These are phyloP conservation scores for Mortierella sp. DNA, from an alignment of 371 early-diverging fungal genomes.

Conservation along the genomic window DNA sequence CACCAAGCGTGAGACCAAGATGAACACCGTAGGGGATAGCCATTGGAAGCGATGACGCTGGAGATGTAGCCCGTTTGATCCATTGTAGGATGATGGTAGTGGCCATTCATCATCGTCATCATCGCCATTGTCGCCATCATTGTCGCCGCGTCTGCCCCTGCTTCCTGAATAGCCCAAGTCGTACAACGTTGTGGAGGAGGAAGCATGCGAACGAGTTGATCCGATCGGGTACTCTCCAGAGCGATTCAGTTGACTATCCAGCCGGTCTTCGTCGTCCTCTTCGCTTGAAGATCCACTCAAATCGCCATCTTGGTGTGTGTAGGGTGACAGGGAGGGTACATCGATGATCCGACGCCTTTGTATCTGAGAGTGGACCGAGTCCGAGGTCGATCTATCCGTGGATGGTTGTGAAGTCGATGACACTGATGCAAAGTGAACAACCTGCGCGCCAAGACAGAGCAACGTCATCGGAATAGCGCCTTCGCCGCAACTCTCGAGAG, in stretches of 20 bases:
- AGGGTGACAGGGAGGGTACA: slow-evolving; percentile 15
- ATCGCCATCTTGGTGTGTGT: slow-evolving; percentile 9
- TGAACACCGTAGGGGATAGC: slow-evolving; percentile 52
- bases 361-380: slow-evolving; percentile 2
- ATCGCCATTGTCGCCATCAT: neutral
- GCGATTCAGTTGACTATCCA: neutral
- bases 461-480: slow-evolving; percentile 78
- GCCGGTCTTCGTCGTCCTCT: slow-evolving; percentile 13
- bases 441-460: slow-evolving; percentile 75
- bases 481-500: slow-evolving; percentile 71
- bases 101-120: slow-evolving; percentile 7
- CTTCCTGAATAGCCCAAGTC: neutral
- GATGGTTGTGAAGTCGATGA: slow-evolving; percentile 3
- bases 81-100: slow-evolving; percentile 9
- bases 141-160: no score
- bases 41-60: slow-evolving; percentile 26
- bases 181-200: slow-evolving; percentile 21
- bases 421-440: slow-evolving; percentile 44
- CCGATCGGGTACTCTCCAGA: slow-evolving; percentile 7
- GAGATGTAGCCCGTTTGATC: slow-evolving; percentile 4
- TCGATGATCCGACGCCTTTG: slow-evolving; percentile 14
- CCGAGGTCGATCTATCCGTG: neutral
- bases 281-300: slow-evolving; percentile 14
- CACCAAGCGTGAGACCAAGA: slow-evolving; percentile 60
- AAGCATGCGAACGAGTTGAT: slow-evolving; percentile 4